Percentiles rank a stretch among this genome's conserved stretches.
phyloP scores from a whole-genome alignment of 163 green algal genomes.

The Dunaliella salina region DNA sequence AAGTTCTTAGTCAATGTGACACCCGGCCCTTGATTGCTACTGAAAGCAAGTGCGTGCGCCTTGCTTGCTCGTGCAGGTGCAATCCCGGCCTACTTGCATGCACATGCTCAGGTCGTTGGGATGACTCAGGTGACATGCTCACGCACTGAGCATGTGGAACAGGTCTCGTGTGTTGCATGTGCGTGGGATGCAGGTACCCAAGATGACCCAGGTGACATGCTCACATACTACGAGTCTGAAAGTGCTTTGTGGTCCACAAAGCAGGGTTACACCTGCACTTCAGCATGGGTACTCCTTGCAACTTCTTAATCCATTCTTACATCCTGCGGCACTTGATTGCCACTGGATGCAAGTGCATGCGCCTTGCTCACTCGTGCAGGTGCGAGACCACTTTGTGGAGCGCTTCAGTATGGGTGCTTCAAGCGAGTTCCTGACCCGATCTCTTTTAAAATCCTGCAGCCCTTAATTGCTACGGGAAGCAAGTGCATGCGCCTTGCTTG shows the following conservation, averaged over 20 bases:
- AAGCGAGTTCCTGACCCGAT: neutral
- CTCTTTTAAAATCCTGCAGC: neutral
- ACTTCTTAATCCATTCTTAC: neutral
- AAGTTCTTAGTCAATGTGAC: no score
- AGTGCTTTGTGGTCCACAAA: slow-evolving; percentile 46
- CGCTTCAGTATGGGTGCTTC: slow-evolving; percentile 86
- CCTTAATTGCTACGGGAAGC: neutral
- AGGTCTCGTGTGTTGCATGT: no score
- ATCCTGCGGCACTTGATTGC: neutral
- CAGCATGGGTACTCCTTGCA: slow-evolving; percentile 80
- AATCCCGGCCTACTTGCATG: no score
- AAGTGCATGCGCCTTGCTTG: neutral
- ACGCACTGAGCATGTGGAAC: no score
- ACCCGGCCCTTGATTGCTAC: neutral
- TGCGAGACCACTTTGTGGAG: slow-evolving; percentile 66
- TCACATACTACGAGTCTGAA: no score
- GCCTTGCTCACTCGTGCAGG: slow-evolving; percentile 23
- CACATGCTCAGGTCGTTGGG: no score
- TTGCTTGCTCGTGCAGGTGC: slow-evolving; percentile 33
- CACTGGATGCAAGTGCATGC: neutral
- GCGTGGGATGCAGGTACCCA: no score
- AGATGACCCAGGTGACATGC: no score
- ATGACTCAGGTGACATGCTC: no score
- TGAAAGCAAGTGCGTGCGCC: neutral
- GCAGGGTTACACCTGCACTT: slow-evolving; percentile 65